These are phyloP conservation scores for Myriosclerotinia scirpicola DNA, from an alignment of 2,329 filamentous ascomycete genomes.

Conservation along the genomic window DNA sequence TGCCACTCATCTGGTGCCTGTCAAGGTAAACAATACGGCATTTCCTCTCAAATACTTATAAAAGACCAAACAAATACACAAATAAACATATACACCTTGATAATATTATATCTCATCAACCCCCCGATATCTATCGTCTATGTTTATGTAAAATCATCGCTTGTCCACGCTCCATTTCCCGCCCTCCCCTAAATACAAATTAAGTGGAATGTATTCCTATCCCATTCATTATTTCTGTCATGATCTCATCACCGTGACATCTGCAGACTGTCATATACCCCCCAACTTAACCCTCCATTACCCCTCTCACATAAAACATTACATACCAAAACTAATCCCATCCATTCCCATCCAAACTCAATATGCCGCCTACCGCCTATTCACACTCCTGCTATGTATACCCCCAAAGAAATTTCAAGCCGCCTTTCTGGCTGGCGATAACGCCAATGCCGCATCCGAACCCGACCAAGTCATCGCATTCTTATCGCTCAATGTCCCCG, in stretches of 20 bases:
- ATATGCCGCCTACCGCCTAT: neutral
- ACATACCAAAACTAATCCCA: neutral
- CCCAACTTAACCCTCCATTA: neutral
- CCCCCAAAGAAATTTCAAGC: slow-evolving; percentile 6
- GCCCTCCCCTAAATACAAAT: slow-evolving; percentile 5
- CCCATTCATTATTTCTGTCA: neutral
- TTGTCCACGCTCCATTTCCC: neutral
- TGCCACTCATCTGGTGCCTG: too few relatives aligned
- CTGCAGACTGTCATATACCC: neutral
- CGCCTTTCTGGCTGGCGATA: slow-evolving; percentile 17
- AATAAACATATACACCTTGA: too few relatives aligned
- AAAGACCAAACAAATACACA: too few relatives aligned
- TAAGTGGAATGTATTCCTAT: slow-evolving; percentile 2
- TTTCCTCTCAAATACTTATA: too few relatives aligned
- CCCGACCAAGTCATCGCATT: slow-evolving; percentile 24
- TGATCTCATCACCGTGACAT: slow-evolving; percentile 1
- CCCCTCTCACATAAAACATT: neutral
- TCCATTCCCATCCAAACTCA: neutral
- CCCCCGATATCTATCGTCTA: neutral
- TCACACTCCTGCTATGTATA: neutral
- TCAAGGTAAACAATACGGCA: too few relatives aligned
- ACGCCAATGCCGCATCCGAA: slow-evolving; percentile 23
- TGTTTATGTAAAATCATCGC: neutral
- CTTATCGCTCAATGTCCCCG: slow-evolving; percentile 25
- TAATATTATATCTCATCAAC: neutral